Conservation (phyloP, 2,329 filamentous ascomycete species). For the Talaromyces verruculosus region DNA sequence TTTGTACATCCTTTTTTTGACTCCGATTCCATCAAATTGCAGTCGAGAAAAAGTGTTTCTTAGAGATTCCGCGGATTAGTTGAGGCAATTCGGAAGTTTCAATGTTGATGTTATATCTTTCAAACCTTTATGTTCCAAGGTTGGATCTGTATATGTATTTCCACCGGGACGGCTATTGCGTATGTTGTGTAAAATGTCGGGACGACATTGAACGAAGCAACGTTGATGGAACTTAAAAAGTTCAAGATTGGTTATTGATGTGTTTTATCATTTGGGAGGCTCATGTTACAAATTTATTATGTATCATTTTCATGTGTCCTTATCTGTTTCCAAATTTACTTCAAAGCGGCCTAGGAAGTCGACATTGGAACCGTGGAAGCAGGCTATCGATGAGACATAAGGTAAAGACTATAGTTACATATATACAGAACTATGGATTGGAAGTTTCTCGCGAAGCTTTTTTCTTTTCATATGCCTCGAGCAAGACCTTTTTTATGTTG, state of each 20-base stretch:
- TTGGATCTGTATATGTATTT: too few relatives aligned
- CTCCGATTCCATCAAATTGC: not conserved
- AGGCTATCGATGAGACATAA: not conserved
- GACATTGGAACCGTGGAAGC: not conserved
- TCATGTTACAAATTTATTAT: not conserved
- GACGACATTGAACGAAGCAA: too few relatives aligned
- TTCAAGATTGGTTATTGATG: too few relatives aligned
- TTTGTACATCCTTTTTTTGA: not conserved
- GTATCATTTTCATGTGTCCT: not conserved
- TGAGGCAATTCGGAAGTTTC: not conserved
- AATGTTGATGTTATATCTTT: too few relatives aligned
- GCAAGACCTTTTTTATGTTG: slow-evolving; percentile 14
- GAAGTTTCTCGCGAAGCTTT: slow-evolving; percentile 15
- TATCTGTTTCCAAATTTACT: not conserved
- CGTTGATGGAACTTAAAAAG: too few relatives aligned
- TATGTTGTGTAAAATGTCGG: too few relatives aligned
- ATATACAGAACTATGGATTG: not conserved
- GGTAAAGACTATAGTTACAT: not conserved
- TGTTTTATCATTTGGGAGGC: too few relatives aligned
- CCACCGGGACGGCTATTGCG: too few relatives aligned
- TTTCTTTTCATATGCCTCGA: slow-evolving; percentile 15
- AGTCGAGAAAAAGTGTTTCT: not conserved
- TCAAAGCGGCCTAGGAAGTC: not conserved
- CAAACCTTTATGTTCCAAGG: too few relatives aligned
- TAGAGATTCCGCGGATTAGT: not conserved